Base-by-base conservation (phyloP, 805 yeast genomes). In the Lipomyces mesembrius region DNA sequence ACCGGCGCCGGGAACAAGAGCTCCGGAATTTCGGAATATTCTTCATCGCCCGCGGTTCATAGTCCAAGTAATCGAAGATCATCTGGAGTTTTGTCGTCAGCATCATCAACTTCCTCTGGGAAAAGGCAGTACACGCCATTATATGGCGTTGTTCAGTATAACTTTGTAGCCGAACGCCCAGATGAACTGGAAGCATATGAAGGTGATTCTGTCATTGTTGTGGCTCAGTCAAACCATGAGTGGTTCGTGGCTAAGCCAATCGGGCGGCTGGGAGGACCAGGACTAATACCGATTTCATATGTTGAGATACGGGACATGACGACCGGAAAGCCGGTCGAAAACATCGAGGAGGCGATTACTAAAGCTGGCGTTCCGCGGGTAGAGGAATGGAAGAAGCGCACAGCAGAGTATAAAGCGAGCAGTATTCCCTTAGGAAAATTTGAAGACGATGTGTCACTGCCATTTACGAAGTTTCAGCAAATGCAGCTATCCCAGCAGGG, bases 171-270 rank as follows among this genome's bases (percentile, higher is more conserved):
- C 5, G 92, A 90, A 69, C 78, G 83, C 12, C 77, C 86, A 8
- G 99, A 96, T 79, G 99, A 95, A 78, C 83, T 95, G 71, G 88
- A 89, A 70, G 91, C 94, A 2, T 75, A 78, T 35, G 90, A 90
- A 1, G 98, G 98, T 51, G 99, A 95, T 74, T 89, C 90, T 73
- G 84, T 95, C 69, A 90, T 93, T 37, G 87, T 96, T 12, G 94
- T 97, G 79, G 99, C 99, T 1, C 98, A 94, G 78, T 96, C 94
- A 75, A 92, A 92, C 64, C 90, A 83, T 71, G 99, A 96, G 79
- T 95, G 99, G 99, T 93, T 92, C 74, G 95, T 95, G 67, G 98
- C 98, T 4, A 95, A 95, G 77, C 97, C 97, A 14, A 90, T 95
- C 55, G 96, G 94, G 67, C 83, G 98, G 63, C 81, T 95, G 51